A percentile compares a stretch with the other conserved stretches of the same genome.
These are phyloP conservation scores for Phytophthora sojae DNA, from an alignment of 352 stramenopile species.

Conservation along the genomic window DNA sequence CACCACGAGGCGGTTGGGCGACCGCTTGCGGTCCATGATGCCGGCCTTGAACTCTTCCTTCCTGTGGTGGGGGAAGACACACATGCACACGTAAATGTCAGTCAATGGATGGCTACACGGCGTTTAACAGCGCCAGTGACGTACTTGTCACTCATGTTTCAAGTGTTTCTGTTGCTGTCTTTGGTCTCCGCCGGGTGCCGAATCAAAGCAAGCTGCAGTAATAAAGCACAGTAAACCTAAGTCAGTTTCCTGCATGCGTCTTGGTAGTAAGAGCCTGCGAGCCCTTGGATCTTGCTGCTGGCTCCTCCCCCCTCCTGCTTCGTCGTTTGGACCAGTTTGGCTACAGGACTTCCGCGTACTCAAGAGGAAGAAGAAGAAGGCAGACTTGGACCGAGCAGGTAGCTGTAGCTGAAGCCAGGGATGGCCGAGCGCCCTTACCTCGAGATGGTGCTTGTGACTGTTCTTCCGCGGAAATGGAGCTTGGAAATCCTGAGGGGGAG, in stretches of 20 bases:
- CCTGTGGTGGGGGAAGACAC: conserved; percentile 25
- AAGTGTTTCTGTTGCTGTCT: conserved; percentile 7
- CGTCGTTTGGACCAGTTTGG: background rate
- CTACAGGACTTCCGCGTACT: background rate
- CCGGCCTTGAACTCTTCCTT: conserved; percentile 87
- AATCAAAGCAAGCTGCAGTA: conserved; percentile 25
- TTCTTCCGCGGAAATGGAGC: conserved; percentile 41
- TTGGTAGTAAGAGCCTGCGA: background rate
- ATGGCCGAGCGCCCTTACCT: conserved; percentile 5
- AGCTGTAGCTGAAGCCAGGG: no score
- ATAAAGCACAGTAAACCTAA: background rate
- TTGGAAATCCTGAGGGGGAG: conserved; percentile 6
- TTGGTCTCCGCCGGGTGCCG: conserved; percentile 23
- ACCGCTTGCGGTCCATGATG: conserved; percentile 94
- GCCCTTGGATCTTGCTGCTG: background rate
- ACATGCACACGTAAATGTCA: background rate
- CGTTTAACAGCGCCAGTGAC: conserved; percentile 3
- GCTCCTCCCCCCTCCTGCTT: background rate
- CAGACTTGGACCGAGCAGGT: background rate
- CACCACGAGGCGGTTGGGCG: conserved; percentile 98
- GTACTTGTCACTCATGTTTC: conserved; percentile 44
- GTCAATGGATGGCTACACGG: background rate
- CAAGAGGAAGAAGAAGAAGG: conserved; percentile 2
- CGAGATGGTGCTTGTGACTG: conserved; percentile 23
- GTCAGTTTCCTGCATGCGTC: background rate